A percentile compares a stretch with the other conserved stretches of the same genome.
Evolutionary conservation across 352 stramenopile genomes (phyloP).

Genomic region (Globisporangium mamillatum): DNA sequence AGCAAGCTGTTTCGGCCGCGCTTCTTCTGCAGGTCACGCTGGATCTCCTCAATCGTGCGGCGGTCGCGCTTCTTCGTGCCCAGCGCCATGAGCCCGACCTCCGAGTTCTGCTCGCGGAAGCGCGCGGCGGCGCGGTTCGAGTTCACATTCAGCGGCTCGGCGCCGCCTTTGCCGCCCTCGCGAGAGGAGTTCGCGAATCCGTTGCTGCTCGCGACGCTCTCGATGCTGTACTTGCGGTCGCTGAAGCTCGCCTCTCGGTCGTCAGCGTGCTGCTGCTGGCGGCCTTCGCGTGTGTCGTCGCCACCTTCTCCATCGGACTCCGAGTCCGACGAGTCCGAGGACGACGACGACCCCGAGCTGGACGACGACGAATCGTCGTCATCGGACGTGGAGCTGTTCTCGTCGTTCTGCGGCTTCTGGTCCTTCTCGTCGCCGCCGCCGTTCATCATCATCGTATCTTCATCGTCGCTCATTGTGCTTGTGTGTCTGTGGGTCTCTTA

Average conservation of each 20-base stretch:
- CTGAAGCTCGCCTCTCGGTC: constrained; percentile 9
- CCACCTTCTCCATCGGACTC: constrained; percentile 52
- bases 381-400: constrained; percentile 64
- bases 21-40: constrained; percentile 75
- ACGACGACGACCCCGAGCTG: constrained; percentile 64
- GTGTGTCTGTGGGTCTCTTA: neutral
- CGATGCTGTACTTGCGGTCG: constrained; percentile 41
- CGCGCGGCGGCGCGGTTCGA: constrained; percentile 60
- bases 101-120: constrained; percentile 60
- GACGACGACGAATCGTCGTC: constrained; percentile 78
- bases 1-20: constrained; percentile 20
- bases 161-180: neutral
- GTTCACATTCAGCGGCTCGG: constrained; percentile 67
- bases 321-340: constrained; percentile 75
- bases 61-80: constrained; percentile 83
- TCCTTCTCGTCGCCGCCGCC: constrained; percentile 27
- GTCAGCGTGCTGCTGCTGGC: constrained; percentile 9
- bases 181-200: constrained; percentile 15
- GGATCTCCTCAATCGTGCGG: constrained; percentile 87
- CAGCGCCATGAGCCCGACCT: constrained; percentile 63
- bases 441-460: constrained; percentile 19
- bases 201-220: constrained; percentile 24
- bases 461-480: constrained; percentile 33
- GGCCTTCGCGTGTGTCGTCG: constrained; percentile 17
- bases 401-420: constrained; percentile 29